These are phyloP conservation scores for Osmanthus fragrans DNA, from an alignment of 257 asterid genomes.

Conservation along the genomic window DNA sequence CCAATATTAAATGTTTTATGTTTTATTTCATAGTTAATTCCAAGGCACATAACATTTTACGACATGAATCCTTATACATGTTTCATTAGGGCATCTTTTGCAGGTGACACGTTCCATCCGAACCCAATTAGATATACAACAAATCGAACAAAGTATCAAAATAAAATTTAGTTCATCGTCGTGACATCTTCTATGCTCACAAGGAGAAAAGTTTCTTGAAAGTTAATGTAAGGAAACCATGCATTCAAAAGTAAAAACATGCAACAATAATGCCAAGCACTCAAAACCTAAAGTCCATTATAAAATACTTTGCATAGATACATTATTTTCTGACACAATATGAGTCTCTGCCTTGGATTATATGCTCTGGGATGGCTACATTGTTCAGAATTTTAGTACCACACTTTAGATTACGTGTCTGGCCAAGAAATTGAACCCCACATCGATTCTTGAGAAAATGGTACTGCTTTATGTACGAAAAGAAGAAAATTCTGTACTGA, in stretches of 20 bases:
- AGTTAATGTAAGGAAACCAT: background rate
- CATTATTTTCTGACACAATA: background rate
- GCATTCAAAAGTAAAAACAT: constrained; percentile 26
- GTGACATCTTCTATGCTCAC: background rate
- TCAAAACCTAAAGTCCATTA: constrained; percentile 24
- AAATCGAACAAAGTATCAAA: background rate
- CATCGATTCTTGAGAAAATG: constrained; percentile 42
- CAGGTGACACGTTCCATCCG: background rate
- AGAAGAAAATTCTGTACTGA: constrained; percentile 12
- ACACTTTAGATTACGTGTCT: constrained; percentile 25
- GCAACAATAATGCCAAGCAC: constrained; percentile 50
- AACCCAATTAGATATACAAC: background rate
- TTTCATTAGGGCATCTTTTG: no score
- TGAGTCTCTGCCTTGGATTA: background rate
- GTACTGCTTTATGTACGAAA: background rate
- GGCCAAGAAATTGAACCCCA: constrained; percentile 38
- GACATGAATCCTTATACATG: background rate
- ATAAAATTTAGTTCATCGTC: background rate
- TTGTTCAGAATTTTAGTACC: background rate
- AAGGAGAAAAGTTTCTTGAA: background rate
- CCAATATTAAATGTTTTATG: background rate
- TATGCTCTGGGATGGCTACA: background rate
- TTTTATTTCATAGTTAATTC: background rate
- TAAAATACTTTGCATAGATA: background rate
- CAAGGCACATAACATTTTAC: background rate